Percentiles rank a stretch among this genome's conserved stretches.
Conservation (phyloP, 2,329 filamentous ascomycete species). For the Aspergillus unguis region DNA sequence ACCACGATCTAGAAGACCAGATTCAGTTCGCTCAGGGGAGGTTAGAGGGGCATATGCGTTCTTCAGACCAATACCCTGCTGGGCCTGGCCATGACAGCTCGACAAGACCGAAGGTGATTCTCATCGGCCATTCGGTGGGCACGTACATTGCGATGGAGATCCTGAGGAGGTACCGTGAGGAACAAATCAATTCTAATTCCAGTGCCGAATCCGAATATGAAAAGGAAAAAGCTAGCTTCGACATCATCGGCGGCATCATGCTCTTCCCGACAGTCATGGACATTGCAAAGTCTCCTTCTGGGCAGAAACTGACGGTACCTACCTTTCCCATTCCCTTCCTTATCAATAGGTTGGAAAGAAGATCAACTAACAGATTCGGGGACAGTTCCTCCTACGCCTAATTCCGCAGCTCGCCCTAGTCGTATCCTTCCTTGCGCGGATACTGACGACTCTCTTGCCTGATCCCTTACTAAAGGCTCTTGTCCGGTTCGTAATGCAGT, state of each 20-base stretch:
- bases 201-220: background rate
- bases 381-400: conserved; percentile 24
- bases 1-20: conserved; percentile 48
- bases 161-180: conserved; percentile 54
- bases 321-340: background rate
- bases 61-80: background rate
- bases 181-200: background rate
- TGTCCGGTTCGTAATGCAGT: conserved; percentile 43
- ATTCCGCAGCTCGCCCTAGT: conserved; percentile 40
- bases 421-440: conserved; percentile 37
- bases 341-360: background rate
- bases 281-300: conserved; percentile 62
- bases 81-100: background rate
- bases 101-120: conserved; percentile 49
- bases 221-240: conserved; percentile 23
- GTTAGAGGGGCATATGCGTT: conserved; percentile 29
- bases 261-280: conserved; percentile 74
- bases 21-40: conserved; percentile 47
- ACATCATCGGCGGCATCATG: conserved; percentile 55
- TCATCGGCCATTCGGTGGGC: conserved; percentile 73
- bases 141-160: conserved; percentile 69
- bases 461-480: conserved; percentile 38
- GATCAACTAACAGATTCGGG: background rate
- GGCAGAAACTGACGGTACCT: conserved; percentile 48
- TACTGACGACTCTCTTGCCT: conserved; percentile 46